Evolutionary conservation across 192 early-diverging fungal genomes (phyloP).

Genomic region (Radiomyces spectabilis): DNA sequence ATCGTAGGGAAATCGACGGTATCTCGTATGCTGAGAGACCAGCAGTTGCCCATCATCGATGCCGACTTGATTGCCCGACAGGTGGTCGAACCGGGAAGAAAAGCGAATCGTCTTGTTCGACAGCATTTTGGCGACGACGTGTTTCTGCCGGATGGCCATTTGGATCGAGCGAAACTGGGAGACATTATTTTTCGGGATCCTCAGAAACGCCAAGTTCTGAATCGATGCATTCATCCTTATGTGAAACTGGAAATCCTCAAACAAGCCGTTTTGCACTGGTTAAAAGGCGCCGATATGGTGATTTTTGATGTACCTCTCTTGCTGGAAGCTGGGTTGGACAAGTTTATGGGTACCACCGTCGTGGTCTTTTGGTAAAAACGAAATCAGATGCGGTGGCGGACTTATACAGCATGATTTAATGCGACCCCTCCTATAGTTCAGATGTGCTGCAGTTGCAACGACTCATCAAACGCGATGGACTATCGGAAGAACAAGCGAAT

Average conservation of each 20-base stretch:
- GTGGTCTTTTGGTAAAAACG: constrained; percentile 75
- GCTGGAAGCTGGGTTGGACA: constrained; percentile 75
- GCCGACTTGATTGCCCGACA: constrained; percentile 86
- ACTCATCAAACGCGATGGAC: constrained; percentile 62
- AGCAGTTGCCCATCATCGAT: constrained; percentile 76
- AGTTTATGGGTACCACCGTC: constrained; percentile 58
- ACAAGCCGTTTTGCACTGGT: constrained; percentile 57
- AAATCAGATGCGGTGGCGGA: neutral
- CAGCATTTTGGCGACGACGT: constrained; percentile 68
- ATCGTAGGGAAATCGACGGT: constrained; percentile 81
- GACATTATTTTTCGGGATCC: constrained; percentile 72
- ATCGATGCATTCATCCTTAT: constrained; percentile 81
- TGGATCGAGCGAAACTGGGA: constrained; percentile 76
- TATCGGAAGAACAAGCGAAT: constrained; percentile 56
- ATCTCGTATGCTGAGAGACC: constrained; percentile 45
- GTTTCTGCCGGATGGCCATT: constrained; percentile 40
- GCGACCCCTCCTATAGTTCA: constrained; percentile 61
- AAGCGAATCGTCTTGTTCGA: constrained; percentile 66
- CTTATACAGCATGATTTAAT: neutral
- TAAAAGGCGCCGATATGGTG: constrained; percentile 58
- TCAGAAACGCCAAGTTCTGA: constrained; percentile 63
- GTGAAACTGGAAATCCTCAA: constrained; percentile 78
- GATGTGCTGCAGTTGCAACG: constrained; percentile 64
- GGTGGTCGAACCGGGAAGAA: constrained; percentile 70
- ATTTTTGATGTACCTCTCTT: constrained; percentile 93